A percentile compares a stretch with the other conserved stretches of the same genome.
Evolutionary conservation across 208 protist genomes (phyloP).

Genomic region (Trypanosoma lewisi): DNA sequence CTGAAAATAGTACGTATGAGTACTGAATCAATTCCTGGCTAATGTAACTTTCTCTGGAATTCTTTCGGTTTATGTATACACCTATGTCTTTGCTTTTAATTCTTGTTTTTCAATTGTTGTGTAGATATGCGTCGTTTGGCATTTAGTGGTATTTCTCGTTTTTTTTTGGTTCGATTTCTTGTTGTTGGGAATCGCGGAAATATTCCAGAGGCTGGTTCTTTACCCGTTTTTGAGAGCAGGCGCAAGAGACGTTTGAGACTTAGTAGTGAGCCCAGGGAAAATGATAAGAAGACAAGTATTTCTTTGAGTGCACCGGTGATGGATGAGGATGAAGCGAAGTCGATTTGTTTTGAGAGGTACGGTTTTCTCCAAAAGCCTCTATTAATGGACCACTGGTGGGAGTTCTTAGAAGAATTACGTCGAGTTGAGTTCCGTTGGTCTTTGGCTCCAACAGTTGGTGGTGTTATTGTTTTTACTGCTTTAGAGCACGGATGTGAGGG

Average conservation of each 20-base stretch:
- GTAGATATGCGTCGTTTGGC: not conserved
- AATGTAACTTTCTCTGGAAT: no score
- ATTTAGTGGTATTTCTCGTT: not conserved
- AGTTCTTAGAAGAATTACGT: slow-evolving; percentile 64
- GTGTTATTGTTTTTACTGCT: slow-evolving; percentile 47
- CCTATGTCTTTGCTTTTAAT: no score
- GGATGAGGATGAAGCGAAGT: slow-evolving; percentile 51
- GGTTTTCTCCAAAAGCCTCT: slow-evolving; percentile 71
- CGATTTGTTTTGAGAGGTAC: slow-evolving; percentile 61
- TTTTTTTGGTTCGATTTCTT: not conserved
- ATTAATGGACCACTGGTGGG: slow-evolving; percentile 54
- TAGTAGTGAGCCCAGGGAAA: not conserved
- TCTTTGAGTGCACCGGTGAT: not conserved
- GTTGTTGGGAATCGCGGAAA: not conserved
- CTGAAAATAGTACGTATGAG: no score
- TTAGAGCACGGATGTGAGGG: slow-evolving; percentile 52
- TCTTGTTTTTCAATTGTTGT: not conserved
- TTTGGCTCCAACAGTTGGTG: slow-evolving; percentile 41
- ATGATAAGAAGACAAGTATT: not conserved
- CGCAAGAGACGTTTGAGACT: slow-evolving; percentile 10
- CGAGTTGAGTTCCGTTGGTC: slow-evolving; percentile 66
- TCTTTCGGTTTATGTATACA: no score
- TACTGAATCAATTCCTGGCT: no score
- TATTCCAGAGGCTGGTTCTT: not conserved
- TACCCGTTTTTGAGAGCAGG: slow-evolving; percentile 14